These are phyloP conservation scores for Centaurea solstitialis DNA, from an alignment of 129 eudicot genomes.

Conservation along the genomic window DNA sequence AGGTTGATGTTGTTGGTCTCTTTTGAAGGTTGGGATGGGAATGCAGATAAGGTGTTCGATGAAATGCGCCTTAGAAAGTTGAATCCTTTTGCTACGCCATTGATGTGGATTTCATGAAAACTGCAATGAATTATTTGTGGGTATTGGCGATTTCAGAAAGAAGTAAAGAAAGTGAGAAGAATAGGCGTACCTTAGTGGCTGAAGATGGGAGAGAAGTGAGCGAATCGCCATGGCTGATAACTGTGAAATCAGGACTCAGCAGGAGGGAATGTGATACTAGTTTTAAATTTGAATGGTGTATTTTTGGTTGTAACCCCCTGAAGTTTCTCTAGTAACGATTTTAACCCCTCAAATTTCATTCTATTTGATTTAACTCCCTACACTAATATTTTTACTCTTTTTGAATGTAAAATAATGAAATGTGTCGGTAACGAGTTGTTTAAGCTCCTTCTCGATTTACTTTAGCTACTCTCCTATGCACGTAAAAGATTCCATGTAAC, in stretches of 20 bases:
- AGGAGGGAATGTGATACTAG: neutral
- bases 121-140: conserved; percentile 18
- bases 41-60: conserved; percentile 32
- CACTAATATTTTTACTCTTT: neutral
- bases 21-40: neutral
- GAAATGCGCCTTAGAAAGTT: conserved; percentile 34
- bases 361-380: neutral
- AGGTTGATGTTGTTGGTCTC: conserved; percentile 24
- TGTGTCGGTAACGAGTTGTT: neutral
- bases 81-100: neutral
- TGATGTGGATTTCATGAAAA: conserved; percentile 7
- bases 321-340: neutral
- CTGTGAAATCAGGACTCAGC: conserved; percentile 3
- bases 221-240: conserved; percentile 37
- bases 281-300: neutral
- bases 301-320: conserved; percentile 1
- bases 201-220: conserved; percentile 16
- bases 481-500: neutral
- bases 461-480: neutral
- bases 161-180: neutral
- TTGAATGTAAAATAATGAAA: neutral
- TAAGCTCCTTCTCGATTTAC: neutral
- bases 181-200: conserved; percentile 23
- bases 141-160: neutral
- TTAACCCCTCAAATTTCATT: neutral